Percentiles rank a stretch among this genome's conserved stretches.
phyloP scores from a whole-genome alignment of 345 rosid genomes.

The Melaleuca alternifolia region DNA sequence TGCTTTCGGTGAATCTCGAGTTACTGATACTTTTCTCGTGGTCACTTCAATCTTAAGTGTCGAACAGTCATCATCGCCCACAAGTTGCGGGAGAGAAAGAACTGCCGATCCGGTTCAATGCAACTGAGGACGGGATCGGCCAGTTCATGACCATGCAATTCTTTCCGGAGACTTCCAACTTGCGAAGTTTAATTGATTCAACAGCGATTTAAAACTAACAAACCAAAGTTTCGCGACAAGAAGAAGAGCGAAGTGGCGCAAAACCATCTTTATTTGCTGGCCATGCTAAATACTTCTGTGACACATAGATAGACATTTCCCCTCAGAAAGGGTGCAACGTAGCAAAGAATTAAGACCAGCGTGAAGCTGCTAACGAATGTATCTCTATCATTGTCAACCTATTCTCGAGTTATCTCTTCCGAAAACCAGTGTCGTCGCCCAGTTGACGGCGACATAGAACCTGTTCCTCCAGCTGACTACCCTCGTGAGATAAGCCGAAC shows the following conservation, averaged over 20 bases:
- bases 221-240: background rate
- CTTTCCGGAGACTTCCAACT: too few relatives aligned
- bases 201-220: background rate
- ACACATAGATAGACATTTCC: background rate
- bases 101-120: too few relatives aligned
- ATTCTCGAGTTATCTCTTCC: constrained; percentile 67
- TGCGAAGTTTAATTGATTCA: too few relatives aligned
- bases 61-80: too few relatives aligned
- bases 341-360: background rate
- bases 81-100: too few relatives aligned
- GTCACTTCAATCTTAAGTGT: too few relatives aligned
- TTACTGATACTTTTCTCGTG: too few relatives aligned
- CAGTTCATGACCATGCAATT: too few relatives aligned
- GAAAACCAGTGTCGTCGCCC: constrained; percentile 68
- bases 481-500: constrained; percentile 62
- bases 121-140: too few relatives aligned
- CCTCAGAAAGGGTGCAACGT: background rate
- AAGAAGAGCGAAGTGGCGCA: background rate
- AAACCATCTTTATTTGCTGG: background rate
- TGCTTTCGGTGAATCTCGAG: too few relatives aligned
- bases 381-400: constrained; percentile 9
- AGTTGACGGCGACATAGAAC: constrained; percentile 60
- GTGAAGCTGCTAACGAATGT: background rate
- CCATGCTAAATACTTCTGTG: background rate
- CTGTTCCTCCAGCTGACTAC: constrained; percentile 75